Base-by-base conservation (phyloP, 768 basidiomycete genomes). In the Kwoniella mangroviensis region DNA sequence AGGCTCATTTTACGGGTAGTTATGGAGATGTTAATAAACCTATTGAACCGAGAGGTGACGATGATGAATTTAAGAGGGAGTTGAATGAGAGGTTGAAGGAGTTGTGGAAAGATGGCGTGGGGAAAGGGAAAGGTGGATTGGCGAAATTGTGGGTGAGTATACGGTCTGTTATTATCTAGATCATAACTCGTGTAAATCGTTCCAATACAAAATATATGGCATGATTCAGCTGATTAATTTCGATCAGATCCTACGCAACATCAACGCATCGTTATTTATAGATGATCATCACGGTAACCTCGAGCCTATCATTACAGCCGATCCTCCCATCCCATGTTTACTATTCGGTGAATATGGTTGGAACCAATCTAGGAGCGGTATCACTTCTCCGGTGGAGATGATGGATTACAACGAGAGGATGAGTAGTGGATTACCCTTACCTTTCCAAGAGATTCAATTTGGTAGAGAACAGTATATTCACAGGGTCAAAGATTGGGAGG, bases 181-280 rank as follows among this genome's bases (percentile, higher is more conserved):
- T 34, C 34, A 34, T 34, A 34, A 34, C 34, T 34, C 34, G 34
- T 34, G 34, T 34, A 34, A 34, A 34, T 34, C 34, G 34, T 34
- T 34, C 34, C 34, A 34, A 34, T 34, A 7, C 34, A 34, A 1
- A 7, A 34, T 34, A 34, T 7, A 34, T 34, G 34, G 34, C 6
- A 34, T 34, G 34, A 34, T 34, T 34, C 34, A 34, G 6, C 34
- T 34, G 34, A 34, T 34, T 34, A 34, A 6, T 34, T 34, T 34
- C 34, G 34, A 34, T 34, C 34, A 81, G 78, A 73, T 81, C 11
- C 59, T 80, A 11, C 77, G 72, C 10, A 61, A 65, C 7, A 80
- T 82, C 72, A 73, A 74, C 22, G 79, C 81, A 10, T 63, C 69
- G 9, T 69, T 82, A 4, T 75, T 77, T 65, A 79, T 82, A 56